Percentiles rank a stretch among this genome's conserved stretches.
Evolutionary conservation across 2,329 filamentous ascomycete genomes (phyloP).

Genomic region (Pseudodiploospora longispora): DNA sequence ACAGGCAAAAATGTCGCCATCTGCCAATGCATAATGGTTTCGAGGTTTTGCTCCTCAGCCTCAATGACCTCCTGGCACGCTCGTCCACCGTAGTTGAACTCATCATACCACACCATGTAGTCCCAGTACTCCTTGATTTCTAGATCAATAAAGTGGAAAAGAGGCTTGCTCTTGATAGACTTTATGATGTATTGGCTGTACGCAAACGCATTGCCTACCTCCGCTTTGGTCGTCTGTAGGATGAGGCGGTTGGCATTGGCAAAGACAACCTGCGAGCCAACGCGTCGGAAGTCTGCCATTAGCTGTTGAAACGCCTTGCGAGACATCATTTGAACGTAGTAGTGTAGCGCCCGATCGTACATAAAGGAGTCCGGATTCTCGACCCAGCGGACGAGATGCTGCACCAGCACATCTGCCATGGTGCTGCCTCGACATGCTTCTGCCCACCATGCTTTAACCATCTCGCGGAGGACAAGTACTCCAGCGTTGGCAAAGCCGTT

Average conservation of each 20-base stretch:
- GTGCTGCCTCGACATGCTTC: slow-evolving; percentile 83
- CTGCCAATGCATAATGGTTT: slow-evolving; percentile 98
- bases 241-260: slow-evolving; percentile 83
- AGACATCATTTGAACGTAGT: slow-evolving; percentile 98
- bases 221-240: slow-evolving; percentile 90
- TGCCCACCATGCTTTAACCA: slow-evolving; percentile 98
- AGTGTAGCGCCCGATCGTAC: slow-evolving; percentile 88
- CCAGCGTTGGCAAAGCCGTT: slow-evolving; percentile 90
- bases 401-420: slow-evolving; percentile 97
- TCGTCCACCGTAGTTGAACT: slow-evolving; percentile 97
- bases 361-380: slow-evolving; percentile 89
- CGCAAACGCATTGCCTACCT: slow-evolving; percentile 92
- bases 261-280: slow-evolving; percentile 93
- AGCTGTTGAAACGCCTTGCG: slow-evolving; percentile 94
- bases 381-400: slow-evolving; percentile 95
- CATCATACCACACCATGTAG: slow-evolving; percentile 97
- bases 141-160: slow-evolving; percentile 95
- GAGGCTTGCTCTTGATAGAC: slow-evolving; percentile 87
- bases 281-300: slow-evolving; percentile 91
- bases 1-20: slow-evolving; percentile 79
- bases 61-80: slow-evolving; percentile 78
- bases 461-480: slow-evolving; percentile 84
- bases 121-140: slow-evolving; percentile 99
- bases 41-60: slow-evolving; percentile 62
- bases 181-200: slow-evolving; percentile 98